A percentile compares a stretch with the other conserved stretches of the same genome.
Conservation (phyloP, 179 eudicot genomes). For the Spergularia azorica region DNA sequence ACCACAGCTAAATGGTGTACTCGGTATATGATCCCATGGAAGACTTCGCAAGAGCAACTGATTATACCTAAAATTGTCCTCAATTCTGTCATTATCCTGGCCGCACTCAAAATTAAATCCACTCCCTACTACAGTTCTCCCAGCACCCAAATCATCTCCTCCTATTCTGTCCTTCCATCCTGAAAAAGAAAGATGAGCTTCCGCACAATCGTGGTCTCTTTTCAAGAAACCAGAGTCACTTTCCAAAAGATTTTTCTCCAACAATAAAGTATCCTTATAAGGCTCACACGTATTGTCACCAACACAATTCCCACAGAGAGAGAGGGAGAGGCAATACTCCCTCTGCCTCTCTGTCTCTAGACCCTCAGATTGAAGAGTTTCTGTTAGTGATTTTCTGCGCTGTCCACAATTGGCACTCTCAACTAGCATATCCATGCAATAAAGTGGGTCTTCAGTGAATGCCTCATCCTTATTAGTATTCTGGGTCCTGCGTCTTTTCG, state of each 20-base stretch:
- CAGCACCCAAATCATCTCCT: conserved; percentile 30
- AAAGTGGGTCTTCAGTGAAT: conserved; percentile 28
- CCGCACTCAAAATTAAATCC: conserved; percentile 17
- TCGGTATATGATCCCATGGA: conserved; percentile 38
- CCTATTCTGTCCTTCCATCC: conserved; percentile 38
- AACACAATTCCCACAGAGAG: conserved; percentile 21
- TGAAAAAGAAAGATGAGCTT: conserved; percentile 26
- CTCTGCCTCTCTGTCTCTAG: conserved; percentile 24
- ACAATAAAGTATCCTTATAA: conserved; percentile 26
- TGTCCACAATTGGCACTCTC: conserved; percentile 25
- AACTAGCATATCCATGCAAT: conserved; percentile 32
- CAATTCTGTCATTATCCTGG: conserved; percentile 23
- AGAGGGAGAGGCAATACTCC: conserved; percentile 5
- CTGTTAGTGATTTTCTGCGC: conserved; percentile 20
- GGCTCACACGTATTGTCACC: conserved; percentile 17
- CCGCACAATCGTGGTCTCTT: conserved; percentile 26
- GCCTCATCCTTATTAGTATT: conserved; percentile 24
- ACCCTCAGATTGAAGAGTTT: conserved; percentile 30
- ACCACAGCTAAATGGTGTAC: conserved; percentile 32
- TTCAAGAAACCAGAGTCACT: conserved; percentile 27
- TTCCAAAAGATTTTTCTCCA: conserved; percentile 24
- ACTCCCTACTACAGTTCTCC: conserved; percentile 21
- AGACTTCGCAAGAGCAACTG: conserved; percentile 40
- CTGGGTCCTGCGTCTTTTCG: conserved; percentile 49
- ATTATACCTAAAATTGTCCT: conserved; percentile 13